Percentiles rank a stretch among this genome's conserved stretches.
These are phyloP conservation scores for Saccharomyces paradoxus DNA, from an alignment of 805 yeast species.

Conservation along the genomic window DNA sequence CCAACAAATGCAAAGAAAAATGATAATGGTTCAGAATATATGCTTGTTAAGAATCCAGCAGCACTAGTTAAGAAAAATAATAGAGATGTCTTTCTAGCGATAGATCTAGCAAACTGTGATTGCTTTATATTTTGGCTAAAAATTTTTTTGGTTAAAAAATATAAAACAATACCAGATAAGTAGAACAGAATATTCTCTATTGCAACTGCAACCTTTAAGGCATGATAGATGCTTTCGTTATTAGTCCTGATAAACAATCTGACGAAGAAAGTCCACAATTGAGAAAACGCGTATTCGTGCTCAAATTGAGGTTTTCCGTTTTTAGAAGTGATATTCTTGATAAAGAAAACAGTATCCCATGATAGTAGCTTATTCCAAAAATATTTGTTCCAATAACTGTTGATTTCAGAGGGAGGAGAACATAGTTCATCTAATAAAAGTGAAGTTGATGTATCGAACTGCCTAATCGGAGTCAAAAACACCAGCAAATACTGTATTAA, in stretches of 20 bases:
- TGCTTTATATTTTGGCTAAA: conserved; percentile 18
- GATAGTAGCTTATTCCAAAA: conserved; percentile 48
- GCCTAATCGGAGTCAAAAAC: conserved; percentile 16
- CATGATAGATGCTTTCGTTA: conserved; percentile 33
- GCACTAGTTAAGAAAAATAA: conserved; percentile 63
- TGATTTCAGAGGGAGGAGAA: background rate
- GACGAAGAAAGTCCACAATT: conserved; percentile 59
- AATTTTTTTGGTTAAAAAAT: conserved; percentile 37
- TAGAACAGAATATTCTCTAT: conserved; percentile 48
- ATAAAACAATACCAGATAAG: conserved; percentile 41
- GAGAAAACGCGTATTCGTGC: conserved; percentile 86
- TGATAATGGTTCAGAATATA: conserved; percentile 71
- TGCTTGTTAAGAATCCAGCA: conserved; percentile 65
- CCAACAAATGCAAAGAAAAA: conserved; percentile 54
- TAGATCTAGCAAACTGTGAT: conserved; percentile 8
- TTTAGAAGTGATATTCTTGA: conserved; percentile 39
- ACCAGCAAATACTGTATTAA: conserved; percentile 22
- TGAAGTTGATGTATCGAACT: conserved; percentile 28
- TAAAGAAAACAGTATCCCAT: conserved; percentile 85
- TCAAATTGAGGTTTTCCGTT: conserved; percentile 52
- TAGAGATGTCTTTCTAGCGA: conserved; percentile 34
- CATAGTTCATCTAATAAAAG: conserved; percentile 13
- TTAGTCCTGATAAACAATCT: conserved; percentile 7
- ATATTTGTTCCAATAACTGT: conserved; percentile 14
- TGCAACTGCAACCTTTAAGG: conserved; percentile 40